phyloP scores from a whole-genome alignment of 2,329 filamentous ascomycete genomes.

The Pestalotiopsis sp. region DNA sequence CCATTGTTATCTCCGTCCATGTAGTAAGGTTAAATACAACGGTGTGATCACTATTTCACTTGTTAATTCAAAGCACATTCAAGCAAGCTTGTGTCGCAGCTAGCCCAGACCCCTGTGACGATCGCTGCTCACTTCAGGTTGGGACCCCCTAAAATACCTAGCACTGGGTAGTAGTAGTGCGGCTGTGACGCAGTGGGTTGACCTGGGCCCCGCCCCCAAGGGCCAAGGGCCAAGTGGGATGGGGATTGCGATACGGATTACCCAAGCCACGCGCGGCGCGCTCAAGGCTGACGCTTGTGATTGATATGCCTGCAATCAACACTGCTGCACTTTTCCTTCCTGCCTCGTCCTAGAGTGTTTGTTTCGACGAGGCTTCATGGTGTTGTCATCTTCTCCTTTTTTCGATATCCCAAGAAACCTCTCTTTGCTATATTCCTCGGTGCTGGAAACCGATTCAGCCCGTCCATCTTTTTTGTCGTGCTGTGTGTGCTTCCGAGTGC shows the following conservation, averaged over 20 bases:
- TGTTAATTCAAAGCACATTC: background rate
- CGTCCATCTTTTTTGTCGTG: background rate
- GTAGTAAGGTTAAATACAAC: background rate
- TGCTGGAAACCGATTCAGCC: slow-evolving; percentile 6
- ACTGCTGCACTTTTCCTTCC: background rate
- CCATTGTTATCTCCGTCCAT: background rate
- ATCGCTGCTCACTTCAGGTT: slow-evolving; percentile 9
- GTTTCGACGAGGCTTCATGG: background rate
- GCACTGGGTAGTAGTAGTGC: background rate
- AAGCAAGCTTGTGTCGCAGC: slow-evolving; percentile 1
- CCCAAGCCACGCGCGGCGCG: slow-evolving; percentile 12
- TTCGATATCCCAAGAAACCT: background rate
- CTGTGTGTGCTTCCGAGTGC: background rate
- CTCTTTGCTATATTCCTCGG: slow-evolving; percentile 1
- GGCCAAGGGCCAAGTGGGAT: slow-evolving; percentile 9
- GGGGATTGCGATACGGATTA: background rate
- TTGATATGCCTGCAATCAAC: background rate
- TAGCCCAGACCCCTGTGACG: slow-evolving; percentile 4
- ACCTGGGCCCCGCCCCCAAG: background rate
- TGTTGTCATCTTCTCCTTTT: background rate
- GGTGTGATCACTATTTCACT: background rate
- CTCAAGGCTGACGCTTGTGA: slow-evolving; percentile 12
- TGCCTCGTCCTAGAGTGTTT: background rate
- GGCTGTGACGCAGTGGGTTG: slow-evolving; percentile 9
- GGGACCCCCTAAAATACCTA: background rate